Conservation (phyloP, 2,329 filamentous ascomycete genomes). For the Talaromyces atroroseus region DNA sequence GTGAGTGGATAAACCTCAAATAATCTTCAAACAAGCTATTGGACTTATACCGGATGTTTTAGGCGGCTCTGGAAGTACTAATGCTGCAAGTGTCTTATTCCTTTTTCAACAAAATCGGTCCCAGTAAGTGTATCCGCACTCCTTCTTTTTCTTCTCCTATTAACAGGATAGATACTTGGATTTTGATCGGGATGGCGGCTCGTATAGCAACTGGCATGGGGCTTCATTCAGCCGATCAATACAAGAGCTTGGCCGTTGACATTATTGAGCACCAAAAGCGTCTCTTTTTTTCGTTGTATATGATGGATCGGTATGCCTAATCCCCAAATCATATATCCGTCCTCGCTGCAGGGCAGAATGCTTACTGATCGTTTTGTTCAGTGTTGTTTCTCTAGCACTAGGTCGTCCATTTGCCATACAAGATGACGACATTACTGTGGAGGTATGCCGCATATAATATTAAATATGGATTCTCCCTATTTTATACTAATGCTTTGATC, state of each 20-base stretch:
- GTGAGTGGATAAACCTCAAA: conserved; percentile 20
- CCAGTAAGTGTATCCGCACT: conserved; percentile 29
- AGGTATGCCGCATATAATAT: conserved; percentile 17
- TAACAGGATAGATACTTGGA: conserved; percentile 39
- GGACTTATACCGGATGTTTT: neutral
- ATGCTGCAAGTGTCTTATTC: conserved; percentile 47
- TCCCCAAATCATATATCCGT: no score
- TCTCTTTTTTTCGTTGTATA: conserved; percentile 45
- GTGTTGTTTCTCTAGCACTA: conserved; percentile 41
- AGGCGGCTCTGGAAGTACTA: conserved; percentile 41
- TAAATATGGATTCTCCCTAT: neutral
- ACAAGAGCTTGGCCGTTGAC: conserved; percentile 28
- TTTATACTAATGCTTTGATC: neutral
- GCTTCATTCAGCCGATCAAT: conserved; percentile 34
- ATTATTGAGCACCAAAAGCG: conserved; percentile 37
- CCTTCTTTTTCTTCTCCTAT: neutral
- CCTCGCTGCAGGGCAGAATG: neutral
- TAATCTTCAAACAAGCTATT: neutral
- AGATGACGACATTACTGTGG: conserved; percentile 43
- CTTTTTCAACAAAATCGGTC: conserved; percentile 45
- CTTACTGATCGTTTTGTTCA: conserved; percentile 13
- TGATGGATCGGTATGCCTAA: conserved; percentile 39
- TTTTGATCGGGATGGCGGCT: conserved; percentile 41
- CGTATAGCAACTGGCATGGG: conserved; percentile 43
- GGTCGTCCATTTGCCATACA: conserved; percentile 44